Evolutionary conservation across 2,329 filamentous ascomycete species (phyloP).

Genomic region (Aspergillus tubingensis): DNA sequence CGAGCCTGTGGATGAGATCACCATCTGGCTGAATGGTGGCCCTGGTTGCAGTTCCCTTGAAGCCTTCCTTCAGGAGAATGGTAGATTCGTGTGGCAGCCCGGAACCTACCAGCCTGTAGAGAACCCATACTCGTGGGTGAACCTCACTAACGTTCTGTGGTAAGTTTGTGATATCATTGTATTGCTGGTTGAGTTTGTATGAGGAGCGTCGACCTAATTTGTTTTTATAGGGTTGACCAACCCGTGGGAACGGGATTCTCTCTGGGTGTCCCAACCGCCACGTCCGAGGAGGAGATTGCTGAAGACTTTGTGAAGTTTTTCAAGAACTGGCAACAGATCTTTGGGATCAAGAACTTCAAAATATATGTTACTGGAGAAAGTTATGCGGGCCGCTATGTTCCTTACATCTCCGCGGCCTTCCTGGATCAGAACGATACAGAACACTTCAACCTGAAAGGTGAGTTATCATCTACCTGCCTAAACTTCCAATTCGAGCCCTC

Average conservation of each 20-base stretch:
- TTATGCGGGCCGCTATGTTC: slow-evolving; percentile 70
- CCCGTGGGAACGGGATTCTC: slow-evolving; percentile 67
- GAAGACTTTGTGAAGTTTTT: slow-evolving; percentile 75
- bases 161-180: slow-evolving; percentile 45
- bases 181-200: neutral
- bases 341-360: slow-evolving; percentile 66
- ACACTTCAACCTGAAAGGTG: slow-evolving; percentile 68
- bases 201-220: neutral
- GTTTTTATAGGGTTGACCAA: slow-evolving; percentile 31
- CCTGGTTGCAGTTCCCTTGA: slow-evolving; percentile 62
- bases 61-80: slow-evolving; percentile 75
- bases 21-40: slow-evolving; percentile 55
- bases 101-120: slow-evolving; percentile 66
- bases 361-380: slow-evolving; percentile 75
- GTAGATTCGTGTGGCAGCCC: slow-evolving; percentile 69
- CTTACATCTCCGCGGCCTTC: slow-evolving; percentile 75
- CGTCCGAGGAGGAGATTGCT: slow-evolving; percentile 67
- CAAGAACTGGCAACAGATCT: slow-evolving; percentile 73
- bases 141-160: slow-evolving; percentile 76
- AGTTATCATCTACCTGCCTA: neutral
- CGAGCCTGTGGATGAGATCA: slow-evolving; percentile 46
- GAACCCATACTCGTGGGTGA: slow-evolving; percentile 74
- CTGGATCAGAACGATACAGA: slow-evolving; percentile 66
- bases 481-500: neutral
- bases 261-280: slow-evolving; percentile 65